A percentile compares a stretch with the other conserved stretches of the same genome.
Evolutionary conservation across 805 yeast species (phyloP).

Genomic region (Metschnikowia orientalis): DNA sequence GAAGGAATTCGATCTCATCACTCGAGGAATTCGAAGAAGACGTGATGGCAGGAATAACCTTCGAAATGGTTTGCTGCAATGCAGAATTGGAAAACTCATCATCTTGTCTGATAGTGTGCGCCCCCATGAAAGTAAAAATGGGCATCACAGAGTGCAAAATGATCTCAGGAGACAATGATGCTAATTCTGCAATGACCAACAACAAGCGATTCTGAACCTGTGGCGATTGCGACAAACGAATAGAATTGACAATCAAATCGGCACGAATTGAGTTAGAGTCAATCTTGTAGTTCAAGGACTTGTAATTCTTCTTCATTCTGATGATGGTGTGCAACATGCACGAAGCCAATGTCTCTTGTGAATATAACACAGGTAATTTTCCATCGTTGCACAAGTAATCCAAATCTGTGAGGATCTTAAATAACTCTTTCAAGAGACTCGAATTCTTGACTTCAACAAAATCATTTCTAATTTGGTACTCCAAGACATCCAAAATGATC

Average conservation of each 20-base stretch:
- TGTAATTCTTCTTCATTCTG: slow-evolving; percentile 38
- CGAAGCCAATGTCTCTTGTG: slow-evolving; percentile 85
- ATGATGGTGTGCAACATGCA: slow-evolving; percentile 73
- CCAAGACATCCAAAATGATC: slow-evolving; percentile 73
- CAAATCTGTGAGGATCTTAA: slow-evolving; percentile 64
- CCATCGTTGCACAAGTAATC: slow-evolving; percentile 89
- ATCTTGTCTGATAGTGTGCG: slow-evolving; percentile 93
- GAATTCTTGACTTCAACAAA: slow-evolving; percentile 34
- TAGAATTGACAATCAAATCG: slow-evolving; percentile 85
- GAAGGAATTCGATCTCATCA: slow-evolving; percentile 72
- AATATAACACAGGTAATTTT: slow-evolving; percentile 81
- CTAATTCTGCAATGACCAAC: slow-evolving; percentile 81
- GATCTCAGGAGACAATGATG: slow-evolving; percentile 83
- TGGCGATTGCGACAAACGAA: slow-evolving; percentile 84
- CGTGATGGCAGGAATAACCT: slow-evolving; percentile 84
- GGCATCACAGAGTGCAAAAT: slow-evolving; percentile 98
- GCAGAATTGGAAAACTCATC: slow-evolving; percentile 92
- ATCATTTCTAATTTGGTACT: slow-evolving; percentile 40
- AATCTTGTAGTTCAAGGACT: slow-evolving; percentile 30
- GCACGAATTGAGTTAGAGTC: slow-evolving; percentile 75
- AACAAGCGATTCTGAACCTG: slow-evolving; percentile 90
- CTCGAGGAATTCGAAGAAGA: slow-evolving; percentile 43
- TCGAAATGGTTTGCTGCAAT: slow-evolving; percentile 83
- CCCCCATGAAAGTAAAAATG: slow-evolving; percentile 99
- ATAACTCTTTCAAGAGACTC: slow-evolving; percentile 46